Evolutionary conservation across 768 basidiomycete species (phyloP).

Genomic region (Suillus variegatus): DNA sequence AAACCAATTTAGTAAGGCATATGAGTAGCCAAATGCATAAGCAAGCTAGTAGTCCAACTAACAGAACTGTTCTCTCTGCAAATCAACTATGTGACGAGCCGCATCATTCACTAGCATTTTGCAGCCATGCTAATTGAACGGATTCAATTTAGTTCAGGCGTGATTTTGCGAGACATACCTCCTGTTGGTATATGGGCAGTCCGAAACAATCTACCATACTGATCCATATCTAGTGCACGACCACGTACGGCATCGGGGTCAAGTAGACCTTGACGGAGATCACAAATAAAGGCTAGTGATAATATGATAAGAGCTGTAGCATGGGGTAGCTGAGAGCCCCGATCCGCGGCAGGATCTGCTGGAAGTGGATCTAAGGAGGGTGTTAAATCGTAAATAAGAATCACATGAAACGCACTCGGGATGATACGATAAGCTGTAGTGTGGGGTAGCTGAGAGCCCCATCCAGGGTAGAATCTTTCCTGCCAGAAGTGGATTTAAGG

Average conservation of each 20-base stretch:
- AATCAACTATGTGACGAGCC: conserved; percentile 81
- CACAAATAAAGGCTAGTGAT: conserved; percentile 92
- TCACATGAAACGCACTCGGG: not conserved
- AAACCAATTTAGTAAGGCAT: conserved; percentile 76
- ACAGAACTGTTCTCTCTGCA: conserved; percentile 94
- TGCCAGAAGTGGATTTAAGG: too few species aligned
- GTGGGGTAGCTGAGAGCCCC: too few species aligned
- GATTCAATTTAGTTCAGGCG: not conserved
- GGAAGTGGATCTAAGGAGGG: not conserved
- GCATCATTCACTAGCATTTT: conserved; percentile 76
- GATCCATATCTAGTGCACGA: conserved; percentile 88
- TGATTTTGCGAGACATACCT: conserved; percentile 43
- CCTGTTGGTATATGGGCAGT: conserved; percentile 90
- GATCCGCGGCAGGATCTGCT: conserved; percentile 85
- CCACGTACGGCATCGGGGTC: conserved; percentile 82
- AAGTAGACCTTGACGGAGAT: conserved; percentile 78
- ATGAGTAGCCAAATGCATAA: not conserved
- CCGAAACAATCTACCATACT: conserved; percentile 90
- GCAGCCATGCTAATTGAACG: conserved; percentile 66
- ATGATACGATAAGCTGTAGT: too few species aligned
- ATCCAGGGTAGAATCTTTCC: too few species aligned
- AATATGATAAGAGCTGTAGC: conserved; percentile 88
- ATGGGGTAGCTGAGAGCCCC: conserved; percentile 82
- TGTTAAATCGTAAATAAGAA: not conserved
- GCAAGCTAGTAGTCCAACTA: conserved; percentile 29